These are phyloP conservation scores for Discostella stelligera DNA, from an alignment of 352 stramenopile genomes.

Conservation along the genomic window DNA sequence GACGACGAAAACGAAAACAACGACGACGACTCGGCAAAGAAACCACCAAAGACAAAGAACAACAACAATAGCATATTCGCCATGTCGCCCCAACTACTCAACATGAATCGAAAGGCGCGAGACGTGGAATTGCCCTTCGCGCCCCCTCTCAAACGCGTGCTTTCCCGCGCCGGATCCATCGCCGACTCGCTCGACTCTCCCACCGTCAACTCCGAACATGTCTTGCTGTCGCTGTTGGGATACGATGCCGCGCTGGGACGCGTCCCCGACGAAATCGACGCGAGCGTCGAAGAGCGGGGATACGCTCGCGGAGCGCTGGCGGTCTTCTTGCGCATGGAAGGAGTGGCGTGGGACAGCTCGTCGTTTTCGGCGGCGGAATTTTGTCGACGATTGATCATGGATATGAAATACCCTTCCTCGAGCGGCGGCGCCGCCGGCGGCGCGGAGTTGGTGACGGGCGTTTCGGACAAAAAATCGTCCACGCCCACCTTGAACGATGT, in stretches of 20 bases:
- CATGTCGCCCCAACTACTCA: slow-evolving; percentile 35
- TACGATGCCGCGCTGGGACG: slow-evolving; percentile 53
- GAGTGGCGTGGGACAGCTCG: slow-evolving; percentile 25
- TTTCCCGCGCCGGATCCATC: slow-evolving; percentile 64
- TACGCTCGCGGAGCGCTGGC: slow-evolving; percentile 43
- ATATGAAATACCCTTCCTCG: slow-evolving; percentile 41
- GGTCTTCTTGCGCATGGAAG: slow-evolving; percentile 54
- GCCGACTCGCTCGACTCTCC: slow-evolving; percentile 53
- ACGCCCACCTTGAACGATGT: slow-evolving; percentile 77
- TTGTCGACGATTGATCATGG: slow-evolving; percentile 48
- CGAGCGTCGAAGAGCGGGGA: slow-evolving; percentile 41
- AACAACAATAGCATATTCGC: slow-evolving; percentile 42
- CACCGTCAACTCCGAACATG: slow-evolving; percentile 68
- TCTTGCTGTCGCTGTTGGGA: slow-evolving; percentile 68
- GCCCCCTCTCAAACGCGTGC: slow-evolving; percentile 46
- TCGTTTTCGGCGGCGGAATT: slow-evolving; percentile 54
- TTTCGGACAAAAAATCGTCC: slow-evolving; percentile 3
- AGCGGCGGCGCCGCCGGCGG: slow-evolving; percentile 18
- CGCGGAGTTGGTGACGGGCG: slow-evolving; percentile 40
- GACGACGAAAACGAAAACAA: slow-evolving; percentile 30
- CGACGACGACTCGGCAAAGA: background rate
- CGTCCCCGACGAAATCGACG: slow-evolving; percentile 47
- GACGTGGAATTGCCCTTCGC: slow-evolving; percentile 70
- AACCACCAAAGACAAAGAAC: background rate
- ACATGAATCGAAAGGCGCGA: slow-evolving; percentile 56